Percentiles rank a stretch among this genome's conserved stretches.
Evolutionary conservation across 495 filamentous ascomycete genomes (phyloP).

Genomic region (Tuber melanosporum): DNA sequence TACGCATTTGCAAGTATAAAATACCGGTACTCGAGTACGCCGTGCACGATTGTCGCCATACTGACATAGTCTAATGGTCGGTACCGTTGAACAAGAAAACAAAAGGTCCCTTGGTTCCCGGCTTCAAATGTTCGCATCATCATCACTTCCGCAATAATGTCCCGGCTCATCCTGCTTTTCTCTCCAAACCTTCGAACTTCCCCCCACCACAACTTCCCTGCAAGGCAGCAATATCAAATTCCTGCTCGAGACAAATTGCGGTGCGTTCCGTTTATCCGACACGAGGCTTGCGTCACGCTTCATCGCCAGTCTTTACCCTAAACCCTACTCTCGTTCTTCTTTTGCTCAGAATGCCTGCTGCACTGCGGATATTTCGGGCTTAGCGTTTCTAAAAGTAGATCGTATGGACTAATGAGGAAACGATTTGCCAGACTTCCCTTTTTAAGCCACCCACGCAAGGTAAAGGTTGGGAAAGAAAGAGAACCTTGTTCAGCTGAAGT

Average conservation of each 20-base stretch:
- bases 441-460: background rate
- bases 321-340: slow-evolving; percentile 10
- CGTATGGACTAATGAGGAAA: background rate
- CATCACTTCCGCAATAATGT: slow-evolving; percentile 12
- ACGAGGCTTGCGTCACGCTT: slow-evolving; percentile 31
- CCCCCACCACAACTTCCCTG: slow-evolving; percentile 4
- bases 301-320: slow-evolving; percentile 21
- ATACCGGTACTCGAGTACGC: background rate
- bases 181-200: background rate
- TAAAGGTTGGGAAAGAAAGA: background rate
- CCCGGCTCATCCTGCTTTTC: slow-evolving; percentile 15
- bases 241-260: slow-evolving; percentile 18
- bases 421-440: background rate
- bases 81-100: background rate
- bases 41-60: background rate
- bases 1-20: background rate
- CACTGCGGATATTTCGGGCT: slow-evolving; percentile 5
- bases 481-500: slow-evolving; percentile 3
- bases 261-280: slow-evolving; percentile 25
- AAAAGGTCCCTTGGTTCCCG: background rate
- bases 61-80: background rate
- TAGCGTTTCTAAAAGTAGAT: slow-evolving; percentile 28
- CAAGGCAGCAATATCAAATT: slow-evolving; percentile 11
- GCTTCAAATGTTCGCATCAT: background rate
- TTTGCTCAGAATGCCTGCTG: background rate